Evolutionary conservation across 495 filamentous ascomycete species (phyloP).

Genomic region (Entonaema liquescens): DNA sequence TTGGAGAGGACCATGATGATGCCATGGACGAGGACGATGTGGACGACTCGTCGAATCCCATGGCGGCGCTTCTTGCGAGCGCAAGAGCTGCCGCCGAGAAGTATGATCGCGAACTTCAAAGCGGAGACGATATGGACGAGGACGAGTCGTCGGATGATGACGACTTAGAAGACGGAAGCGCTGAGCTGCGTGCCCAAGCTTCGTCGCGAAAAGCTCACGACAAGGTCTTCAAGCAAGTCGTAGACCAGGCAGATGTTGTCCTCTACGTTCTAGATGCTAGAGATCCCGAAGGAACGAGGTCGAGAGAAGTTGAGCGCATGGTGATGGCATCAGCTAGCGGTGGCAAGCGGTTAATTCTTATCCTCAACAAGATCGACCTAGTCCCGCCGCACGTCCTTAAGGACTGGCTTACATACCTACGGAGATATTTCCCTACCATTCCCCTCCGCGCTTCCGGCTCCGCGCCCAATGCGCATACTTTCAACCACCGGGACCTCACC

Average conservation of each 20-base stretch:
- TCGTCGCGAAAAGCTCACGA: slow-evolving; percentile 85
- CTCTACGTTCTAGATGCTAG: slow-evolving; percentile 95
- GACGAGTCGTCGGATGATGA: slow-evolving; percentile 67
- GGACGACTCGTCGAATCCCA: slow-evolving; percentile 73
- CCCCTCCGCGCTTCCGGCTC: slow-evolving; percentile 87
- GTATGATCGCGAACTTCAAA: slow-evolving; percentile 72
- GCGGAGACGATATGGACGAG: slow-evolving; percentile 66
- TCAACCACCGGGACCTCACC: slow-evolving; percentile 90
- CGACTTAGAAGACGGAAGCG: slow-evolving; percentile 63
- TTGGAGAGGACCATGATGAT: slow-evolving; percentile 53
- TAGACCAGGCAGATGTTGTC: slow-evolving; percentile 86
- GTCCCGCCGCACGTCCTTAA: slow-evolving; percentile 83
- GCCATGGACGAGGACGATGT: slow-evolving; percentile 63
- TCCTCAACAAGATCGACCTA: slow-evolving; percentile 97
- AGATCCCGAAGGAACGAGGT: slow-evolving; percentile 90
- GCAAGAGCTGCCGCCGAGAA: slow-evolving; percentile 84
- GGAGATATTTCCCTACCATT: slow-evolving; percentile 91
- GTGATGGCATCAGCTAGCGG: slow-evolving; percentile 86
- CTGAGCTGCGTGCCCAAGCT: slow-evolving; percentile 34
- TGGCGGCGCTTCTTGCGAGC: slow-evolving; percentile 93
- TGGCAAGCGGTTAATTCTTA: slow-evolving; percentile 87
- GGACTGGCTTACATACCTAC: slow-evolving; percentile 83
- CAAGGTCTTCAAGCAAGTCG: slow-evolving; percentile 96
- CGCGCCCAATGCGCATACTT: slow-evolving; percentile 85
- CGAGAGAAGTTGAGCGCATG: slow-evolving; percentile 86